phyloP scores from a whole-genome alignment of 1,284 basidiomycete genomes.

The Ustilago lituana region DNA sequence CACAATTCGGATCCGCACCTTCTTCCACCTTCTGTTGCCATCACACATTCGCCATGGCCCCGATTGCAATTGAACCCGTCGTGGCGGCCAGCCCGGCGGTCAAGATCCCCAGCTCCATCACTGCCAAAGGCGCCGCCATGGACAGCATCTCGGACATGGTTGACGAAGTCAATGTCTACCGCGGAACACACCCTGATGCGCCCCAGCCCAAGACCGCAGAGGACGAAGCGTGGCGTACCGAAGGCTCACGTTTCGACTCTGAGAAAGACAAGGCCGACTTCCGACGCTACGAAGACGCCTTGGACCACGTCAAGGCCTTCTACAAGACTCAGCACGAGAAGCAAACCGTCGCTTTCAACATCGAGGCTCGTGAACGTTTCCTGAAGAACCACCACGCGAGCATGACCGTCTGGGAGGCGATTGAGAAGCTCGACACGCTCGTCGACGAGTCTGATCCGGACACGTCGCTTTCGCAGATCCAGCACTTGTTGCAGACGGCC shows the following conservation, averaged over 20 bases:
- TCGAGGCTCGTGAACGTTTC: conserved; percentile 41
- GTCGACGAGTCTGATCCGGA: conserved; percentile 85
- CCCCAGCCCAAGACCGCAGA: conserved; percentile 24
- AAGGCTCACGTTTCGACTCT: conserved; percentile 74
- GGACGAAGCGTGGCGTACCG: conserved; percentile 42
- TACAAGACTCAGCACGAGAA: conserved; percentile 90
- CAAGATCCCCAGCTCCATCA: conserved; percentile 13
- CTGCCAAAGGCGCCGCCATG: conserved; percentile 40
- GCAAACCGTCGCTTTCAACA: conserved; percentile 70
- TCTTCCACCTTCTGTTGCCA: neutral
- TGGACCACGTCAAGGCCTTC: conserved; percentile 85
- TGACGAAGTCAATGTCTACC: conserved; percentile 52
- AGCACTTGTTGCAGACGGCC: conserved; percentile 88
- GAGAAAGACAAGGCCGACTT: conserved; percentile 78
- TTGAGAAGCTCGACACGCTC: conserved; percentile 86
- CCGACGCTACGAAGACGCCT: conserved; percentile 72
- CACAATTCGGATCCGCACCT: neutral
- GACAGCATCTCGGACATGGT: conserved; percentile 48
- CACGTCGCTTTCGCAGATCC: conserved; percentile 74
- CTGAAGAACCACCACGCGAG: conserved; percentile 40
- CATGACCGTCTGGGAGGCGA: conserved; percentile 81
- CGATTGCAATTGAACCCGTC: conserved; percentile 30
- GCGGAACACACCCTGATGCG: conserved; percentile 37
- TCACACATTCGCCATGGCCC: conserved; percentile 26
- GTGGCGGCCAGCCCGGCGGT: conserved; percentile 4